A percentile compares a stretch with the other conserved stretches of the same genome.
These are phyloP conservation scores for Nyssa sinensis DNA, from an alignment of 148 eudicot species.

Conservation along the genomic window DNA sequence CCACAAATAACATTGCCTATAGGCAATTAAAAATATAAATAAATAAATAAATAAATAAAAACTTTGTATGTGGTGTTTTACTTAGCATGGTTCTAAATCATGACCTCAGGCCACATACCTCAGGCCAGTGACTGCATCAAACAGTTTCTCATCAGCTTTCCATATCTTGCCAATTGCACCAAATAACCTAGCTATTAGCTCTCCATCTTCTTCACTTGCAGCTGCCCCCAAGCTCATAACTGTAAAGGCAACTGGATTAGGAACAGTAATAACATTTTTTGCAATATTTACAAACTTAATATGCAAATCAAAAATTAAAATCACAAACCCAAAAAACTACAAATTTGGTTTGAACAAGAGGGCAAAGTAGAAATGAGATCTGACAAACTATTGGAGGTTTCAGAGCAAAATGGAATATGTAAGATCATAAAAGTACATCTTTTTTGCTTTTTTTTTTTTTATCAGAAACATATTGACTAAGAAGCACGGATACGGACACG, in stretches of 20 bases:
- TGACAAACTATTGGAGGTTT: neutral
- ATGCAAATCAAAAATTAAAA: neutral
- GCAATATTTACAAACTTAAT: slow-evolving; percentile 1
- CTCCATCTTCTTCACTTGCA: slow-evolving; percentile 77
- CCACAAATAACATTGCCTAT: neutral
- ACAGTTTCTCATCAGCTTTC: slow-evolving; percentile 84
- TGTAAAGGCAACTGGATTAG: slow-evolving; percentile 19
- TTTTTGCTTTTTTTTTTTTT: no score
- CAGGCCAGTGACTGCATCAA: slow-evolving; percentile 87
- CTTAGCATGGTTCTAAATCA: neutral
- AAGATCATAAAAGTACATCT: no score
- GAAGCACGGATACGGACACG: no score
- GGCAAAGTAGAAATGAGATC: neutral
- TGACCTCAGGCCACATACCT: slow-evolving; percentile 45
- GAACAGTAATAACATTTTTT: neutral
- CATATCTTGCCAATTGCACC: slow-evolving; percentile 91
- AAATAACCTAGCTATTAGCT: slow-evolving; percentile 58
- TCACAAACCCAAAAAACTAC: neutral
- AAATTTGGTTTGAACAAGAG: neutral
- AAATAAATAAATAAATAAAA: neutral
- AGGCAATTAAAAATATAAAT: neutral
- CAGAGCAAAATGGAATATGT: neutral
- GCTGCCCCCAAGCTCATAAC: slow-evolving; percentile 74
- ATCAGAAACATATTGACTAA: no score
- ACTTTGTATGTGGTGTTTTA: neutral